These are phyloP conservation scores for Jaminaea rosea DNA, from an alignment of 1,284 basidiomycete genomes.

Conservation along the genomic window DNA sequence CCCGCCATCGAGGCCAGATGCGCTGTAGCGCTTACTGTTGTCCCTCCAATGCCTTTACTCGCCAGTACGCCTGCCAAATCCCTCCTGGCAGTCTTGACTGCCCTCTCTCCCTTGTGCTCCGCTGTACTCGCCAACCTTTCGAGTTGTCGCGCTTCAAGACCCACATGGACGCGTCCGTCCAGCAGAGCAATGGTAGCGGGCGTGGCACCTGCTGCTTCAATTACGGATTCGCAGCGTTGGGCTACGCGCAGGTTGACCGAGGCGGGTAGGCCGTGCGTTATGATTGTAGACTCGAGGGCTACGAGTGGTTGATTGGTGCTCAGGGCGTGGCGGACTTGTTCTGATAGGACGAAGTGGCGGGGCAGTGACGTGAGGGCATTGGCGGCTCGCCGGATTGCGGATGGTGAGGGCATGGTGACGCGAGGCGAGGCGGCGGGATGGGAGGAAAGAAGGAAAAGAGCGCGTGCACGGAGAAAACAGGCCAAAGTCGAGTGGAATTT, in stretches of 20 bases:
- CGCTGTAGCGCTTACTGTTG: conserved; percentile 77
- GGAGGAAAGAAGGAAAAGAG: too few species aligned
- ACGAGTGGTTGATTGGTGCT: conserved; percentile 47
- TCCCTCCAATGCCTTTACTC: conserved; percentile 64
- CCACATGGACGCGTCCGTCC: conserved; percentile 74
- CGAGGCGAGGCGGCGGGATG: not conserved
- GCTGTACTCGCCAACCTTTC: conserved; percentile 57
- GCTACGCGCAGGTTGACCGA: conserved; percentile 70
- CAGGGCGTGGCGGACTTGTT: not conserved
- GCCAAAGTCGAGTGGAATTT: too few species aligned
- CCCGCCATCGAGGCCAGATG: conserved; percentile 40
- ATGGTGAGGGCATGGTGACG: not conserved
- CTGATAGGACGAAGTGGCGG: not conserved
- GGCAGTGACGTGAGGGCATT: not conserved
- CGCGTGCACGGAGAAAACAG: too few species aligned
- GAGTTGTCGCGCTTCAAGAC: conserved; percentile 62
- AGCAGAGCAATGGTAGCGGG: conserved; percentile 88
- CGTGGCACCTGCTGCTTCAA: conserved; percentile 65
- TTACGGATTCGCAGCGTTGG: conserved; percentile 64
- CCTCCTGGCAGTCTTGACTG: conserved; percentile 72
- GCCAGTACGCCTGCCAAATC: conserved; percentile 74
- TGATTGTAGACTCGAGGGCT: conserved; percentile 66
- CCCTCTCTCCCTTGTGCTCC: conserved; percentile 15
- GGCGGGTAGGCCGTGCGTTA: conserved; percentile 65
- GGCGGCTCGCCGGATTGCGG: not conserved